Conservation (phyloP, 2,329 filamentous ascomycete species). For the Orbilia brochopaga region DNA sequence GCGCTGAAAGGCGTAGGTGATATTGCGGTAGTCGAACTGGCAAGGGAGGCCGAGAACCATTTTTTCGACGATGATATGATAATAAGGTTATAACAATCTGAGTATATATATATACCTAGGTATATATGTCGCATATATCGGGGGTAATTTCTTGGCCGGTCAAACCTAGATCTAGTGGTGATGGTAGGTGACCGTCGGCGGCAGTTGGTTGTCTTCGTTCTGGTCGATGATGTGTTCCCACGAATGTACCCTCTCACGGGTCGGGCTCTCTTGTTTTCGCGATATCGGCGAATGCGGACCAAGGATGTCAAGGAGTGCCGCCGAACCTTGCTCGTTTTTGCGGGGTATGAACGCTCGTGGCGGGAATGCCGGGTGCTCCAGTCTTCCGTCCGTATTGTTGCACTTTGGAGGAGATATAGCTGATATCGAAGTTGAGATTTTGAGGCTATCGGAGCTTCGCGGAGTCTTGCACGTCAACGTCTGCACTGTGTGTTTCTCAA, state of each 20-base stretch:
- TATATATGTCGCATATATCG: too few relatives aligned
- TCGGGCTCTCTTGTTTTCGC: not conserved
- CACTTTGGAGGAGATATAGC: not conserved
- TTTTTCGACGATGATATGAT: not conserved
- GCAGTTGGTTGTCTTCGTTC: too few relatives aligned
- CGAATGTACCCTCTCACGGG: too few relatives aligned
- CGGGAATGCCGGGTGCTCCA: not conserved
- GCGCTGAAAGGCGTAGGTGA: constrained; percentile 33
- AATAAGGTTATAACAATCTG: too few relatives aligned
- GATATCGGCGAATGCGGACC: not conserved
- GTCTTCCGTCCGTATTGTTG: not conserved
- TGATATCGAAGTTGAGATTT: too few relatives aligned
- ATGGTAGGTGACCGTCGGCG: too few relatives aligned
- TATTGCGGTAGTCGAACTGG: constrained; percentile 39
- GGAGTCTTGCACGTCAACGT: too few relatives aligned
- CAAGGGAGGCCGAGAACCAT: constrained; percentile 41
- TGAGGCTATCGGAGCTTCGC: too few relatives aligned
- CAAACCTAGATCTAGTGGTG: too few relatives aligned
- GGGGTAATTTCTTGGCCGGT: too few relatives aligned
- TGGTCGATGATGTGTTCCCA: too few relatives aligned
- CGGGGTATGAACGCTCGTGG: not conserved
- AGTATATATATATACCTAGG: not conserved
- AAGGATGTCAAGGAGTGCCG: not conserved
- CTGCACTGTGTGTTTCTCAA: too few relatives aligned
- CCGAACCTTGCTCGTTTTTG: not conserved